Evolutionary conservation across 2,329 filamentous ascomycete genomes (phyloP), one percentile per base, ranked within the genome.

Genomic region (Ceratocystiopsis brevicomis): DNA sequence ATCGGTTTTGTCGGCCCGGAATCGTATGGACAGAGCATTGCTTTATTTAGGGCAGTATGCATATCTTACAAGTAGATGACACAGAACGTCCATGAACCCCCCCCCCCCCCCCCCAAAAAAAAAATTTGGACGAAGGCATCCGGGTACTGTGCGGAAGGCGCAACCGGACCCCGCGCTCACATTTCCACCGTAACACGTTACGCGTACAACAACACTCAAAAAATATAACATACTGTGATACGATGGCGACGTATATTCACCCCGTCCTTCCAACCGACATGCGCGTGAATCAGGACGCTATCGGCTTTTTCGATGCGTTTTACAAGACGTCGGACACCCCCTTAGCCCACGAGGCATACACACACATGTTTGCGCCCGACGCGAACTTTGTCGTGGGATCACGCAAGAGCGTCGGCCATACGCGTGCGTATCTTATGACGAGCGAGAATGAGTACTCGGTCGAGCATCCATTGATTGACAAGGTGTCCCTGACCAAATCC

Each of bases 301-400:
- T 52, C 15, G 34, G 44, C 13, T 59, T 58, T 44, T 54, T 59
- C 19, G 45, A 51, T 37, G 39, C 47, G 13, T 60, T 60, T 45
- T 60, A 56, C 47, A 43, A 43, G 12, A 47, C 53, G 19, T 58
- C 56, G 2, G 58, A 60, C 41, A 57, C 48, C 0, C 53, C 56
- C 0, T 52, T 51, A 14, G 50, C 48, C 6, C 53, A 56, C 39
- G 53, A 57, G 8, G 40, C 50, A 17, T 59, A 60, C 40, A 53
- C 53, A 15, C 45, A 50, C 16, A 41, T 44, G 38, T 58, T 59
- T 42, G 49, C 52, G 0, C 44, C 46, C 4, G 56, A 59, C 32
- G 57, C 57, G 6, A 53, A 49, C 1, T 54, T 59, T 21, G 52
- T 55, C 25, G 44, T 60, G 41, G 56, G 52, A 4, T 55, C 55